A percentile compares a stretch with the other conserved stretches of the same genome.
Evolutionary conservation across 2,329 filamentous ascomycete genomes (phyloP).

Genomic region (Paramyrothecium sp.): DNA sequence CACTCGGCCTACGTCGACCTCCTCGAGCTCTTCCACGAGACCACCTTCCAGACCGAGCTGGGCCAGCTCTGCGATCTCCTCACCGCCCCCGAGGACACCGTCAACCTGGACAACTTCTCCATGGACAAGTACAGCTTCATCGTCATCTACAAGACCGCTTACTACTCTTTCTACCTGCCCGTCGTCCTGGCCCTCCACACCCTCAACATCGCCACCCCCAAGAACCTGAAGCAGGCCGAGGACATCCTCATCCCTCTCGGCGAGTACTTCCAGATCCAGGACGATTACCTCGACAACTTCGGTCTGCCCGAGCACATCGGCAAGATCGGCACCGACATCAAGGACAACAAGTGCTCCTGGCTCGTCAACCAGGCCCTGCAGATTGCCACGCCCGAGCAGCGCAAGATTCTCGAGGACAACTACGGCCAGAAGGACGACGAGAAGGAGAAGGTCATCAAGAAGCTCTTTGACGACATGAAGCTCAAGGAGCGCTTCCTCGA

Average conservation of each 20-base stretch:
- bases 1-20: slow-evolving; percentile 89
- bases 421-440: slow-evolving; percentile 88
- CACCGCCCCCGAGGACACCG: slow-evolving; percentile 90
- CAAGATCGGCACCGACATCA: slow-evolving; percentile 98
- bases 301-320: slow-evolving; percentile 89
- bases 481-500: slow-evolving; percentile 81
- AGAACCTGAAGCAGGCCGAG: slow-evolving; percentile 86
- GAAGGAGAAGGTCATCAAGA: slow-evolving; percentile 84
- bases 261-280: slow-evolving; percentile 99
- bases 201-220: slow-evolving; percentile 77
- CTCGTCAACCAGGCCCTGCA: slow-evolving; percentile 91
- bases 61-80: slow-evolving; percentile 93
- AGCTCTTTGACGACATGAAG: slow-evolving; percentile 81
- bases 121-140: slow-evolving; percentile 97
- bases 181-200: slow-evolving; percentile 88
- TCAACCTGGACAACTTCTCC: slow-evolving; percentile 93
- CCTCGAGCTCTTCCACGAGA: slow-evolving; percentile 94
- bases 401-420: slow-evolving; percentile 83
- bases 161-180: slow-evolving; percentile 98
- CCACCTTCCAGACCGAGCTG: slow-evolving; percentile 89
- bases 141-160: slow-evolving; percentile 99
- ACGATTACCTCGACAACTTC: slow-evolving; percentile 98
- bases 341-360: slow-evolving; percentile 99
- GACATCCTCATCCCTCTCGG: slow-evolving; percentile 95
- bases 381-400: slow-evolving; percentile 79